A percentile compares a stretch with the other conserved stretches of the same genome.
phyloP scores from a whole-genome alignment of 2,329 filamentous ascomycete genomes.

The Ophiostoma australiae region DNA sequence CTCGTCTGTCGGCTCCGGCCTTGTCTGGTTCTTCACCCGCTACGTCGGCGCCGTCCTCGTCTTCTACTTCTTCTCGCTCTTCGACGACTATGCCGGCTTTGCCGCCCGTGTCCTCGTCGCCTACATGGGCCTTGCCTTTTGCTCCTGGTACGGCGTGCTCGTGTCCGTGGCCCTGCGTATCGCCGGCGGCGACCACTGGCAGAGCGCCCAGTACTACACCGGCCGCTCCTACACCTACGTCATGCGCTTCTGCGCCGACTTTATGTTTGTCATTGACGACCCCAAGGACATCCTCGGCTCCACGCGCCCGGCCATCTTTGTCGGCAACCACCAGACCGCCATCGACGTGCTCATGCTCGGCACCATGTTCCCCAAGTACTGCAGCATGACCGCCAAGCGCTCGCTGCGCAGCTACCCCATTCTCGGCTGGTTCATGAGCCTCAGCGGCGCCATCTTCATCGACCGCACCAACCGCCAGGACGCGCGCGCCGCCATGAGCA shows the following conservation, averaged over 20 bases:
- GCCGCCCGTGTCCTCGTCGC: constrained; percentile 62
- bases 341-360: constrained; percentile 91
- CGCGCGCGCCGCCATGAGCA: constrained; percentile 77
- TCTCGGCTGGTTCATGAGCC: constrained; percentile 88
- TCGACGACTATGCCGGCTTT: constrained; percentile 59
- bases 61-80: constrained; percentile 59
- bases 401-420: constrained; percentile 74
- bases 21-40: constrained; percentile 44
- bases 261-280: constrained; percentile 72
- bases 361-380: constrained; percentile 82
- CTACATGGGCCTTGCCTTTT: constrained; percentile 57
- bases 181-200: constrained; percentile 56
- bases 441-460: constrained; percentile 91
- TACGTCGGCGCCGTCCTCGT: constrained; percentile 48
- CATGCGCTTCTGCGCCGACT: constrained; percentile 70
- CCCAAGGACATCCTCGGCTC: constrained; percentile 57
- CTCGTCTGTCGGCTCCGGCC: not conserved
- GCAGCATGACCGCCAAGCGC: constrained; percentile 87
- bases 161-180: constrained; percentile 67
- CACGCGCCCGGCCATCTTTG: constrained; percentile 75
- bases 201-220: constrained; percentile 79
- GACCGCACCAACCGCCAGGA: constrained; percentile 80
- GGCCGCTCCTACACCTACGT: constrained; percentile 73
- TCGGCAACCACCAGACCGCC: constrained; percentile 95
- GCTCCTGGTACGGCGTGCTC: constrained; percentile 68